phyloP scores from a whole-genome alignment of 345 rosid genomes.

The Bruguiera sexangula region DNA sequence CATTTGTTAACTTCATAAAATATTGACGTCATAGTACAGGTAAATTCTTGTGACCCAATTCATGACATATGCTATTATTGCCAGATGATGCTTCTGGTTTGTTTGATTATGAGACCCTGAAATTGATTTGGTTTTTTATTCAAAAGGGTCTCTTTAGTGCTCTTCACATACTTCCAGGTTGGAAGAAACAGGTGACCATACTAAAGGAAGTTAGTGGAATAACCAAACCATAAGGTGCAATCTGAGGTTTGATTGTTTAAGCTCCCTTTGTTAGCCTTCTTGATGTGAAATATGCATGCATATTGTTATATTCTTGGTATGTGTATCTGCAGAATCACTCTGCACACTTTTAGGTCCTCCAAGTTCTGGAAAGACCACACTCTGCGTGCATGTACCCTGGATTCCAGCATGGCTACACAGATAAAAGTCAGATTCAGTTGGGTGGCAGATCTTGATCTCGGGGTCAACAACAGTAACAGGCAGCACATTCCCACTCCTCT shows the following conservation, averaged over 20 bases:
- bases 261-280: not conserved
- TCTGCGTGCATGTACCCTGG: not conserved
- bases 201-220: constrained; percentile 68
- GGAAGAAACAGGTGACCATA: constrained; percentile 49
- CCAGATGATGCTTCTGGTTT: not conserved
- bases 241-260: not conserved
- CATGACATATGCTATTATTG: not conserved
- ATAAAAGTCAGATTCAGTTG: too few relatives aligned
- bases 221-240: constrained; percentile 61
- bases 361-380: constrained; percentile 78
- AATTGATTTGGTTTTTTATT: not conserved
- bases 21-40: constrained; percentile 42
- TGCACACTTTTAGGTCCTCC: constrained; percentile 77
- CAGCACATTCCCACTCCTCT: too few relatives aligned
- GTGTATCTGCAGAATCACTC: constrained; percentile 48
- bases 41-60: constrained; percentile 11
- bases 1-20: constrained; percentile 45
- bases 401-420: too few relatives aligned
- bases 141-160: constrained; percentile 27
- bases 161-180: constrained; percentile 41
- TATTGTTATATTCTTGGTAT: not conserved
- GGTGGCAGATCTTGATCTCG: too few relatives aligned
- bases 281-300: not conserved
- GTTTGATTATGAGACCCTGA: not conserved
- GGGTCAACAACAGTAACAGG: too few relatives aligned